Evolutionary conservation across 1,284 basidiomycete genomes (phyloP), one percentile per base, ranked within the genome.

Genomic region (Tilletia setariae): DNA sequence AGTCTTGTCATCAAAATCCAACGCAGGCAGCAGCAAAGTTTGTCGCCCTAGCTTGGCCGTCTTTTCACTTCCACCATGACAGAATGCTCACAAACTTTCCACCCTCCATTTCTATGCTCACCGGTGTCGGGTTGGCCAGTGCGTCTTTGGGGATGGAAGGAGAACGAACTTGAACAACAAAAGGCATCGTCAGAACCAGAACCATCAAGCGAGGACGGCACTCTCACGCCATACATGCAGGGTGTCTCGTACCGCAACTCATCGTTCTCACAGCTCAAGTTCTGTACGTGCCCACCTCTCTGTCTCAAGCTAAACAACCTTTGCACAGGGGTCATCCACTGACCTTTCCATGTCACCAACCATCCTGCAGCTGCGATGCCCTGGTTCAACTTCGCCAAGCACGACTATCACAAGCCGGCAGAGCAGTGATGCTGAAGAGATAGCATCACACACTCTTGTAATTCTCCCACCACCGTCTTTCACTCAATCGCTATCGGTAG

Each of bases 101-200:
- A 21, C 32, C 25, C 51, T 46, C 43, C 63, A 43, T 40, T 61
- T 64, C 61, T 44, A 67, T 70, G 64, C 72, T 42, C 64, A 19
- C 70, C 56, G 49, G 1, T 49, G 30, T 62, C 35, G n/a, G 4
- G 19, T 16, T 19, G 51, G 4, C 11, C 78, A 93, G 94, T 90
- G 84, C 93, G 95, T 56, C 95, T 98, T 87, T 94, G 92, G 92
- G 95, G 95, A 64, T 94, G 92, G 91, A 86, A 87, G 25, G 95
- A 98, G 86, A 99, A 99, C 85, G 88, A 77, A 64, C 23, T 76
- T 23, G 81, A 82, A 65, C 71, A 74, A 56, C 35, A 68, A 40
- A 66, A 68, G 1, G 71, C 78, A 42, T 65, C 75, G 67, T 68
- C 71, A 15, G 74, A 77, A 23, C 72, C 72, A 19, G 76, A 79